Base-by-base conservation (phyloP, 208 protist genomes). In the Leptomonas seymouri region DNA sequence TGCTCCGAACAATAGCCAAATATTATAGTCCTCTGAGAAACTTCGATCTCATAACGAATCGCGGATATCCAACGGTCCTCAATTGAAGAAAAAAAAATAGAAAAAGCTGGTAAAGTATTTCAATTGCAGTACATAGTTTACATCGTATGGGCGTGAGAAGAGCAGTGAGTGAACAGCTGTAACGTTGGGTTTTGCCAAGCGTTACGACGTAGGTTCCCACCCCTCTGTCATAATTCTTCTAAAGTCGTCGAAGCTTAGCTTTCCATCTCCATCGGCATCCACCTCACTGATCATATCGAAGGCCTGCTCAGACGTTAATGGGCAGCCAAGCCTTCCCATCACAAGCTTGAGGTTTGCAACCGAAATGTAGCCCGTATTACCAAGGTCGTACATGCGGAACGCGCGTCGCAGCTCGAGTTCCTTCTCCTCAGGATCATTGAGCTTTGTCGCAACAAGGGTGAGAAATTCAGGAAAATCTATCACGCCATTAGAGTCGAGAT, bases 381-480 rank as follows among this genome's bases (percentile, higher is more conserved):
- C 94, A 21, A 98, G 84, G 76, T 99, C 97, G 58, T 98, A 99
- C 31, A 98, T 89, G 21, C 78, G 77, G 79, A 99, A 99, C 12
- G 95, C 95, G 18, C 97, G 80, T 3, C 81, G 70, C 34, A 99
- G 78, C 50, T 98, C 94, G 46, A 97, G 81, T 41, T 98, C 95
- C 56, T 96, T 96, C 58, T 98, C 93, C 11, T 90, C 89, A n/a
- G 86, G 78, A 54, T 94, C 87, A 28, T 94, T 91, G n/a, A 96
- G 68, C 62, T 95, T 94, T 15, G 80, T 82, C n/a, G 93, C 86
- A 9, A 97, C 85, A 18, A 97, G 78, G 9, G 89, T 96, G n/a
- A 97, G 74, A 78, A 97, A 97, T 70, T 99, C 98, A 9, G 96
- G 93, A 76, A 99, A 99, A 73, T 99, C 98, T 67, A 99, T 99